phyloP scores from a whole-genome alignment of 352 stramenopile genomes.

The Phytopythium kandeliae region DNA sequence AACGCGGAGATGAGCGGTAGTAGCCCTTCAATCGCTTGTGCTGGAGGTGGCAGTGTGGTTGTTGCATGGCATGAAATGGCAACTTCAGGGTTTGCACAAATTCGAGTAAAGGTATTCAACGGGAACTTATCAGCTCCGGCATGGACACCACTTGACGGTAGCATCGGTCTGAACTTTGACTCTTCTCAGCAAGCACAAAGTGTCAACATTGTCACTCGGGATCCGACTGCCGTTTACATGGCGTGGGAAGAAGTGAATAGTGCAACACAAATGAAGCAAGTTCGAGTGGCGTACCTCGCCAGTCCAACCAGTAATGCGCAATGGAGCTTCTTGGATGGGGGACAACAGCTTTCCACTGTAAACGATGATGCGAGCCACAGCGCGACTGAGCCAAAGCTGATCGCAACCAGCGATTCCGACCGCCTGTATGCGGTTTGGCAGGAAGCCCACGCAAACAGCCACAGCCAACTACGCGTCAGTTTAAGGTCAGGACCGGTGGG shows the following conservation, averaged over 20 bases:
- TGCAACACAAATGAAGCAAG: constrained; percentile 21
- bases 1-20: constrained; percentile 20
- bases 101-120: constrained; percentile 43
- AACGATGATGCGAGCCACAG: constrained; percentile 32
- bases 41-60: constrained; percentile 22
- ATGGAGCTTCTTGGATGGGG: constrained; percentile 46
- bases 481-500: constrained; percentile 7
- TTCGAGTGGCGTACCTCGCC: constrained; percentile 31
- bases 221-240: constrained; percentile 11
- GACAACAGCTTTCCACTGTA: constrained; percentile 20
- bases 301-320: background rate
- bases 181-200: constrained; percentile 29
- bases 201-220: constrained; percentile 25
- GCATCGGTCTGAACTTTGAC: constrained; percentile 42
- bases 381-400: constrained; percentile 21
- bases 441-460: constrained; percentile 27
- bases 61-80: constrained; percentile 50
- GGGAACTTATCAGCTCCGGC: constrained; percentile 22
- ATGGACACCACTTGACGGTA: constrained; percentile 32
- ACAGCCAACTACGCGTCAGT: constrained; percentile 29
- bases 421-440: constrained; percentile 35
- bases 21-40: constrained; percentile 33
- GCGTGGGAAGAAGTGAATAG: constrained; percentile 47
- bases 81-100: constrained; percentile 4
- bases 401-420: constrained; percentile 6